phyloP scores from a whole-genome alignment of 2,329 filamentous ascomycete species.

The Alternaria triticina region DNA sequence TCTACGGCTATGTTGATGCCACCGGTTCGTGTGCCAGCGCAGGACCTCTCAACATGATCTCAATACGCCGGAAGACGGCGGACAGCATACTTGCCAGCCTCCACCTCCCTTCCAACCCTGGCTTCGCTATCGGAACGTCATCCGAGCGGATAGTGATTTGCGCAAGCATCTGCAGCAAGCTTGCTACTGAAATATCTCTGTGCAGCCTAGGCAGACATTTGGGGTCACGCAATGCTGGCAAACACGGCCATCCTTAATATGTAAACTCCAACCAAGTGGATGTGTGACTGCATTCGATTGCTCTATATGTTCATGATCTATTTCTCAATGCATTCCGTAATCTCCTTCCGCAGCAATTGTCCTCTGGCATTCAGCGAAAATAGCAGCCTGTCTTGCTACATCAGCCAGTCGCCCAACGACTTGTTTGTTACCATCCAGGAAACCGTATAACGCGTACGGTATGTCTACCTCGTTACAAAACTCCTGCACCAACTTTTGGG shows the following conservation, averaged over 20 bases:
- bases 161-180: not conserved
- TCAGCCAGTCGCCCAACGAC: conserved; percentile 63
- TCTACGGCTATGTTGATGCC: not conserved
- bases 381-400: conserved; percentile 65
- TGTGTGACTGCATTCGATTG: not conserved
- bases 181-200: not conserved
- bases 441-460: conserved; percentile 67
- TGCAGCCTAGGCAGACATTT: not conserved
- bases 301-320: not conserved
- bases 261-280: not conserved
- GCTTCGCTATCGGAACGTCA: conserved; percentile 2
- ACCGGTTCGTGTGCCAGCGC: not conserved
- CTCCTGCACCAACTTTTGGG: conserved; percentile 65
- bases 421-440: conserved; percentile 67
- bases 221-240: not conserved
- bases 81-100: conserved; percentile 6
- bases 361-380: conserved; percentile 63
- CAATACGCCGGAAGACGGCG: conserved; percentile 6
- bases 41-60: not conserved
- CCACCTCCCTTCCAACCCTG: conserved; percentile 2
- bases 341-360: conserved; percentile 47
- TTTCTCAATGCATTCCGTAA: conserved; percentile 34
- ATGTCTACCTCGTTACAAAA: conserved; percentile 71
- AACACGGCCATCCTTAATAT: not conserved
- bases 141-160: conserved; percentile 3